Evolutionary conservation across 1,139 yeast species (phyloP), one percentile per base, ranked within the genome.

Genomic region (Keqinozyma sinolaborantium): DNA sequence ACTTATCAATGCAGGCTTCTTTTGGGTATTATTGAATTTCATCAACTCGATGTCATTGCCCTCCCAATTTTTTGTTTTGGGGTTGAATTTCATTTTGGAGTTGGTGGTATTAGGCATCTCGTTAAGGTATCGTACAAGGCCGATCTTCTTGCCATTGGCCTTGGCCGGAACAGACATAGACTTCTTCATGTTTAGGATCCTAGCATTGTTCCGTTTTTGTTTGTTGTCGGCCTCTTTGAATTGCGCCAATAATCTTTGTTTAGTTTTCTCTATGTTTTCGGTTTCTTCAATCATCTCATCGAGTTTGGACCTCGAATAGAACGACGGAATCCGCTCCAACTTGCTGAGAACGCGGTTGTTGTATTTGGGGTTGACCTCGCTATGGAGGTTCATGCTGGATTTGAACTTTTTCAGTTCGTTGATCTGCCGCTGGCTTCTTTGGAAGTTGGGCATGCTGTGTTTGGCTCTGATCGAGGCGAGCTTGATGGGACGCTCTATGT

Each of bases 31-130:
- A 27, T 74, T 78, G 46, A 78, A 77, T 36, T 66, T 61, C 32
- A 69, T 53, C 31, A 77, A 56, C 26, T 78, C 85, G 14, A 63
- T 62, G 29, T 80, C 83, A 45, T 81, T 81, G 3, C 88, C 88
- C 48, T 80, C 87, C 88, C 88, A 81, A 25, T 58, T 56, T 35
- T 65, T 67, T 23, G 68, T 63, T 11, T 50, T 50, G 4, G 79
- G 69, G 43, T 81, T 78, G 43, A 67, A 79, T 30, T 60, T 67
- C 88, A 80, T 81, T 14, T 42, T 47, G 8, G 41, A 29, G 23
- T 41, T 42, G 9, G 42, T 38, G 2, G 46, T 33, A 12, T 34
- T 29, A 1, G 60, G 55, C 1, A 51, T 41, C 9, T 57, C 50
- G 16, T 61, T 63, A 25, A 63, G 42, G 34, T 58, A 59, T 31